These are phyloP conservation scores for Monilinia vaccinii-corymbosi DNA, from an alignment of 2,329 filamentous ascomycete genomes.

Conservation along the genomic window DNA sequence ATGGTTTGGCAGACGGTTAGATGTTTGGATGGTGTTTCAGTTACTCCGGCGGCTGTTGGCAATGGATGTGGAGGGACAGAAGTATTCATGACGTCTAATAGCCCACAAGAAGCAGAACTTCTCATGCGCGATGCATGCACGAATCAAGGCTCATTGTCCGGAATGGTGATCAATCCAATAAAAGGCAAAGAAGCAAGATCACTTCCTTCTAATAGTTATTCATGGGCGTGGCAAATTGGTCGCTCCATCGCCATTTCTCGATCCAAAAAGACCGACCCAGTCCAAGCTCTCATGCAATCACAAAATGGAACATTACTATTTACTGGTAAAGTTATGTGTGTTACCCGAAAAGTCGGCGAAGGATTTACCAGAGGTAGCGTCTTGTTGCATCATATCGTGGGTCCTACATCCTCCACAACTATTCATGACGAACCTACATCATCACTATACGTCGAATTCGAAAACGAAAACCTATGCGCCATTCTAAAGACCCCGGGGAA, in stretches of 20 bases:
- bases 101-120: conserved; percentile 22
- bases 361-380: conserved; percentile 27
- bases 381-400: conserved; percentile 17
- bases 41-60: conserved; percentile 23
- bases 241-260: conserved; percentile 42
- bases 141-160: conserved; percentile 22
- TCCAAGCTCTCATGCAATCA: conserved; percentile 21
- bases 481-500: conserved; percentile 16
- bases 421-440: not conserved
- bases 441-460: conserved; percentile 23
- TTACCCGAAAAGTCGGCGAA: conserved; percentile 22
- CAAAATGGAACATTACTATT: conserved; percentile 26
- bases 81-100: conserved; percentile 20
- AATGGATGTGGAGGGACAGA: conserved; percentile 18
- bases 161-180: conserved; percentile 25
- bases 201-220: conserved; percentile 26
- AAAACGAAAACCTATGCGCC: conserved; percentile 27
- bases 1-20: conserved; percentile 27
- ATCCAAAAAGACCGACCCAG: conserved; percentile 22
- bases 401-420: not conserved
- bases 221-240: conserved; percentile 42
- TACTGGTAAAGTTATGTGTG: conserved; percentile 25
- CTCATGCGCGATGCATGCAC: conserved; percentile 25
- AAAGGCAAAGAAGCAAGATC: conserved; percentile 24
- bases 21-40: conserved; percentile 23